A percentile compares a stretch with the other conserved stretches of the same genome.
Conservation (phyloP, 257 asterid species). For the Handroanthus guayacan region DNA sequence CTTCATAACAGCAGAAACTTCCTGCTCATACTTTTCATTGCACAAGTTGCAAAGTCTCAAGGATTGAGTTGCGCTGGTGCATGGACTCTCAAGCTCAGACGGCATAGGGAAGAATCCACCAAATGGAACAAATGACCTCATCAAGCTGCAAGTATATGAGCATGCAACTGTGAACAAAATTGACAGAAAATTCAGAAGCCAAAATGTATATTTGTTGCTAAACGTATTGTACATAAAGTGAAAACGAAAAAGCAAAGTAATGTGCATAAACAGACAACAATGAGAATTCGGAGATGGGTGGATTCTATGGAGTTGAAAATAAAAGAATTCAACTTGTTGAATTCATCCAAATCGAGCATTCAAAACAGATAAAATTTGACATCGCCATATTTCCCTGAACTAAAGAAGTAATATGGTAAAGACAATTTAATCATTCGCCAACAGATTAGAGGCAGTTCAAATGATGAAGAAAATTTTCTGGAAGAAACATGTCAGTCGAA, state of each 20-base stretch:
- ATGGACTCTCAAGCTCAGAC: conserved; percentile 58
- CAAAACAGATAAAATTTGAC: not conserved
- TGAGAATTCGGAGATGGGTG: not conserved
- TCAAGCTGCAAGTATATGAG: conserved; percentile 69
- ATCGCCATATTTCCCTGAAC: not conserved
- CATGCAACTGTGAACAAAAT: conserved; percentile 45
- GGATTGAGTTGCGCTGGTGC: conserved; percentile 48
- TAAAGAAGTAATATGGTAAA: not conserved
- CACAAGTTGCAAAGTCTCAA: conserved; percentile 65
- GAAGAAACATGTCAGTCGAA: conserved; percentile 4
- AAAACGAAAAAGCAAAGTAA: not conserved
- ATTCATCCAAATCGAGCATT: conserved; percentile 11
- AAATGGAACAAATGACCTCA: conserved; percentile 93
- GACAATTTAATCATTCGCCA: not conserved
- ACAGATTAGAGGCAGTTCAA: not conserved
- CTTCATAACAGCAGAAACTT: conserved; percentile 61
- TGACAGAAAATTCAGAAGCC: conserved; percentile 37
- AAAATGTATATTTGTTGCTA: conserved; percentile 28
- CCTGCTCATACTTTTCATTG: conserved; percentile 77
- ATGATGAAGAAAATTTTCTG: not conserved
- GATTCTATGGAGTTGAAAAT: not conserved
- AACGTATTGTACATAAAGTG: not conserved
- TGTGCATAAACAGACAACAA: not conserved
- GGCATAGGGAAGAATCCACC: conserved; percentile 92
- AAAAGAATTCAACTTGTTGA: conserved; percentile 13